Evolutionary conservation across 129 eudicot species (phyloP).

Genomic region (Sambucus nigra): DNA sequence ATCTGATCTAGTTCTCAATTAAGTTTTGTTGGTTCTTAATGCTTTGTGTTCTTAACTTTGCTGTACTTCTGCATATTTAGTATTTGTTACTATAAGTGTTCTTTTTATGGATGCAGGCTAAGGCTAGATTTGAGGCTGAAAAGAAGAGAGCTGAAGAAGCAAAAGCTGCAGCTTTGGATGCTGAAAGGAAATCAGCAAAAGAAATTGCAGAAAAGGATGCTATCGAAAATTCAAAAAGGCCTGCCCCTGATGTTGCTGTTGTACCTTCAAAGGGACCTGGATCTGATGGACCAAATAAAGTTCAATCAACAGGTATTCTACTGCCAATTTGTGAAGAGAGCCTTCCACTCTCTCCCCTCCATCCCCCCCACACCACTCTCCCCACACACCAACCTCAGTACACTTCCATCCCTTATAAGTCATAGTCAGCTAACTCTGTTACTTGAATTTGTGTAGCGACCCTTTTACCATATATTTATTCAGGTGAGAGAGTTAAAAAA

Average conservation of each 20-base stretch:
- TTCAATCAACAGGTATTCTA: slow-evolving; percentile 32
- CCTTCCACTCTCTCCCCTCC: not conserved
- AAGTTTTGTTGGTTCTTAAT: not conserved
- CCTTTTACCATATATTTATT: no score
- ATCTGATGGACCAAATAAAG: slow-evolving; percentile 26
- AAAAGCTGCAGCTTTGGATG: slow-evolving; percentile 51
- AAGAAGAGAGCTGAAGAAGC: slow-evolving; percentile 57
- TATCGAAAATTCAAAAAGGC: no score
- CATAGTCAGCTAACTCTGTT: no score
- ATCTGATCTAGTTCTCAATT: no score
- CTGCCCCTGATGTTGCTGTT: slow-evolving; percentile 30
- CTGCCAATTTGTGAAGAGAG: not conserved
- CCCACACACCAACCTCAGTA: not conserved
- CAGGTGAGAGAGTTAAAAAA: no score
- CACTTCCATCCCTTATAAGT: no score
- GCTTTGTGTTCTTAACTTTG: not conserved
- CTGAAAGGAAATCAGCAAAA: slow-evolving; percentile 63
- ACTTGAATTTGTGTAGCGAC: no score
- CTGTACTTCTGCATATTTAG: not conserved
- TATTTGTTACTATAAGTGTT: not conserved
- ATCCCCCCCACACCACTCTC: not conserved
- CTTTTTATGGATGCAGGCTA: slow-evolving; percentile 39
- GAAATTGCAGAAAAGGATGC: slow-evolving; percentile 56
- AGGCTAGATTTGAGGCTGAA: slow-evolving; percentile 66
- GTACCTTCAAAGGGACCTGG: slow-evolving; percentile 24